A percentile compares a stretch with the other conserved stretches of the same genome.
Evolutionary conservation across 2,329 filamentous ascomycete genomes (phyloP).

Genomic region (Botrytis galanthina): DNA sequence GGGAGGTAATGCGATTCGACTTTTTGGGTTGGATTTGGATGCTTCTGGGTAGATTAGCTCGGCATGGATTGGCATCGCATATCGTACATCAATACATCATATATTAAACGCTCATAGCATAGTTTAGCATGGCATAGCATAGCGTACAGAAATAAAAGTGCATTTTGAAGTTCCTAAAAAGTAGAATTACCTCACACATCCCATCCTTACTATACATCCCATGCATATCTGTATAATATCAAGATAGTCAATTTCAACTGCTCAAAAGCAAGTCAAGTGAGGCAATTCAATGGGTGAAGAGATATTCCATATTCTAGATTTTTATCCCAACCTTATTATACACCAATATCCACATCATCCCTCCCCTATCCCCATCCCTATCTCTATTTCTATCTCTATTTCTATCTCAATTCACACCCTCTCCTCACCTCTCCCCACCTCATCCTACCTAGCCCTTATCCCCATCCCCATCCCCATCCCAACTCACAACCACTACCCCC

Average conservation of each 20-base stretch:
- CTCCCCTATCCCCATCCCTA: neutral
- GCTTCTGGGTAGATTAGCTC: neutral
- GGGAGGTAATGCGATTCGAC: conserved; percentile 57
- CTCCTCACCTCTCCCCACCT: too few species aligned
- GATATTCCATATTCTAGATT: neutral
- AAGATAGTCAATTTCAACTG: neutral
- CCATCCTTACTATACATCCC: accelerated
- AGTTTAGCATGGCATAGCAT: neutral
- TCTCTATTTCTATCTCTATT: too few species aligned
- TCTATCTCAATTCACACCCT: too few species aligned
- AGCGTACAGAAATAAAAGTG: neutral
- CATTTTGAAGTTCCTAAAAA: neutral
- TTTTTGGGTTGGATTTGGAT: conserved; percentile 42
- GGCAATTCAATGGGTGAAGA: neutral
- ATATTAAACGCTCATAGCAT: neutral
- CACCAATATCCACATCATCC: neutral
- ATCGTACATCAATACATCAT: neutral
- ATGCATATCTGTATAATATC: neutral
- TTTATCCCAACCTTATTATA: neutral
- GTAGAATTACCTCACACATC: neutral
- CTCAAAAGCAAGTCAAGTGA: neutral
- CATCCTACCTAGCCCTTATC: neutral
- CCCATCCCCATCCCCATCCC: neutral
- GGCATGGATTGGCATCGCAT: neutral
- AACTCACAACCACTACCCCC: neutral